Evolutionary conservation across 192 early-diverging fungal species (phyloP).

Genomic region (Physocladia obscura): DNA sequence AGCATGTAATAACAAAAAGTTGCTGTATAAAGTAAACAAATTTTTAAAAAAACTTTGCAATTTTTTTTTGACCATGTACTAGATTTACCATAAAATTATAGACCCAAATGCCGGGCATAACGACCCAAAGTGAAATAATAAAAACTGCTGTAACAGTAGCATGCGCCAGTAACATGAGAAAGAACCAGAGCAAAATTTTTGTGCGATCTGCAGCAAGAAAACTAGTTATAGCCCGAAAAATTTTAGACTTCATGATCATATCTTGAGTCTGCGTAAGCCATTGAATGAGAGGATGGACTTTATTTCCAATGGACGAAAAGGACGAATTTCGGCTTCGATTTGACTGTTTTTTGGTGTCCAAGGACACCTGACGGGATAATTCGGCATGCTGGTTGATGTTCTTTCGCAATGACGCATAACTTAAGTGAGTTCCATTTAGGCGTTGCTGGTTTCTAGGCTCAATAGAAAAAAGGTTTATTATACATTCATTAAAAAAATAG

Average conservation of each 20-base stretch:
- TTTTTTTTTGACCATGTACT: neutral
- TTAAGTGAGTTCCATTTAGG: too few relatives aligned
- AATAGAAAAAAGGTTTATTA: too few relatives aligned
- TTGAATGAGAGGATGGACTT: constrained; percentile 7
- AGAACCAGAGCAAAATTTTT: constrained; percentile 16
- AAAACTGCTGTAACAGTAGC: constrained; percentile 5
- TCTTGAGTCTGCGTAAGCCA: neutral
- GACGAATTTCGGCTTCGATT: neutral
- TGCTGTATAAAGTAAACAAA: constrained; percentile 21
- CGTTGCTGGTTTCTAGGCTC: too few relatives aligned
- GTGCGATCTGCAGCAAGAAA: constrained; percentile 4
- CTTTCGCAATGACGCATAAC: constrained; percentile 13
- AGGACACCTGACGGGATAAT: neutral
- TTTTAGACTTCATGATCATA: constrained; percentile 1
- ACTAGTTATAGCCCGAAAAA: neutral
- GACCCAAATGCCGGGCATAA: constrained; percentile 15
- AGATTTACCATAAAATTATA: neutral
- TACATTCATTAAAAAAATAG: too few relatives aligned
- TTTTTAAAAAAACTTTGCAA: constrained; percentile 8
- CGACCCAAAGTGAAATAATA: constrained; percentile 7
- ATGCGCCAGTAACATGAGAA: neutral
- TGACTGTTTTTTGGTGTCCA: neutral
- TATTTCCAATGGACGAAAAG: neutral
- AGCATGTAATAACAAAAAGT: constrained; percentile 5
- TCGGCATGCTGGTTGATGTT: neutral